Conservation (phyloP, 352 stramenopile species). For the Peronospora tabacina region DNA sequence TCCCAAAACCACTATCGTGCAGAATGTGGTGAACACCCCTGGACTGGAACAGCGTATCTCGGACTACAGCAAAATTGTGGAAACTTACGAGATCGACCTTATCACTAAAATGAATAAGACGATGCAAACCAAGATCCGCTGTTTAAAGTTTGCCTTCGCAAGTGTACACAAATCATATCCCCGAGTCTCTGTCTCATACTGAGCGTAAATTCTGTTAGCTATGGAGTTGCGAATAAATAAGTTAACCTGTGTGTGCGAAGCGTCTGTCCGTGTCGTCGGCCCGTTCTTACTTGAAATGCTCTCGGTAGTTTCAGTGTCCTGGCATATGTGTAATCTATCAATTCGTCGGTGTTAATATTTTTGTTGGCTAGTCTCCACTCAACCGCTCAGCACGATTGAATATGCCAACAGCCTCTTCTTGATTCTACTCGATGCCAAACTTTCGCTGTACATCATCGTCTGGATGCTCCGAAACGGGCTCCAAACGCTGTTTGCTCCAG, state of each 20-base stretch:
- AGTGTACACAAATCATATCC: background rate
- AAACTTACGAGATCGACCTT: conserved; percentile 3
- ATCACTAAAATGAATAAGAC: conserved; percentile 16
- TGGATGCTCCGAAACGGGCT: conserved; percentile 38
- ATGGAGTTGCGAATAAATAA: background rate
- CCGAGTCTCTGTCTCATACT: conserved; percentile 6
- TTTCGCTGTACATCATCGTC: conserved; percentile 57
- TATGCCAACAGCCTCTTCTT: conserved; percentile 1
- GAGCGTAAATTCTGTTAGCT: conserved; percentile 7
- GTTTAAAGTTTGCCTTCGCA: conserved; percentile 16
- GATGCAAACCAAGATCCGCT: conserved; percentile 24
- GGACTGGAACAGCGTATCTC: conserved; percentile 25
- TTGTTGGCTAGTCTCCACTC: background rate
- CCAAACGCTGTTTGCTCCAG: conserved; percentile 63
- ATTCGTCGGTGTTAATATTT: background rate
- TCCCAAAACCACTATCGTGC: background rate
- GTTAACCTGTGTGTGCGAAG: background rate
- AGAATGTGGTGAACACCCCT: conserved; percentile 2
- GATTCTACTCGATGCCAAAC: conserved; percentile 41
- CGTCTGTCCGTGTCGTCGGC: background rate
- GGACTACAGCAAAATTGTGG: conserved; percentile 26
- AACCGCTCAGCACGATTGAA: conserved; percentile 7
- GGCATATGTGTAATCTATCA: too few relatives aligned
- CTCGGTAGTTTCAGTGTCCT: too few relatives aligned
- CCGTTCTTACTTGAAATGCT: too few relatives aligned